phyloP scores from a whole-genome alignment of 331 rosid genomes.

The Dryas integrifolia region DNA sequence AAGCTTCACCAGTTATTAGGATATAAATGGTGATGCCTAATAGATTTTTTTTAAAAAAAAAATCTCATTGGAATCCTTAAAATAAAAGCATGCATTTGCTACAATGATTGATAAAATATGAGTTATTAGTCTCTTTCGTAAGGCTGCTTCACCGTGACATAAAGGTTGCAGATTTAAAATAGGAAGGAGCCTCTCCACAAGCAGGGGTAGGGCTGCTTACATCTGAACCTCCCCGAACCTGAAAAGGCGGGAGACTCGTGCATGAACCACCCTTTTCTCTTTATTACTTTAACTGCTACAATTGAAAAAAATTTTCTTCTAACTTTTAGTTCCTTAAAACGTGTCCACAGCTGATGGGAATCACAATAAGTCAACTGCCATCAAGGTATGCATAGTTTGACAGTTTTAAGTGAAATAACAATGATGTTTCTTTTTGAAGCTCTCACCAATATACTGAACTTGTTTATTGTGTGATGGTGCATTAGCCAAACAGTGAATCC shows the following conservation, averaged over 20 bases:
- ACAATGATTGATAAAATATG: neutral
- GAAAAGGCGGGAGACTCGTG: neutral
- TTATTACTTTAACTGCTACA: neutral
- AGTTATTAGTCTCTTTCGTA: neutral
- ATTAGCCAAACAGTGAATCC: constrained; percentile 46
- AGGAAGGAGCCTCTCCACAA: neutral
- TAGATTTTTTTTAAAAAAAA: neutral
- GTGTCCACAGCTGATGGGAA: constrained; percentile 45
- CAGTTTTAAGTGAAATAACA: constrained; percentile 15
- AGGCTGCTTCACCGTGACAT: neutral
- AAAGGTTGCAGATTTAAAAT: neutral
- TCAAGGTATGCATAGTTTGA: constrained; percentile 45
- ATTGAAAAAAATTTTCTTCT: constrained; percentile 22
- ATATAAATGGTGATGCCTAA: too few species aligned
- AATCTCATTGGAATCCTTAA: neutral
- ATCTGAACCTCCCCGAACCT: constrained; percentile 3
- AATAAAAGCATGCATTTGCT: neutral
- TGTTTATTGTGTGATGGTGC: constrained; percentile 22
- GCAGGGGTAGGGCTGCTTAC: neutral
- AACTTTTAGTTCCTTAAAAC: constrained; percentile 36
- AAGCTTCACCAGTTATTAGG: too few species aligned
- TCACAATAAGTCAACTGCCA: constrained; percentile 37
- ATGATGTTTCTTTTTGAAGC: constrained; percentile 20
- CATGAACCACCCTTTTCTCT: neutral
- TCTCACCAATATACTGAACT: constrained; percentile 24